These are phyloP conservation scores for Microdochium paspali DNA, from an alignment of 2,329 filamentous ascomycete species.

Conservation along the genomic window DNA sequence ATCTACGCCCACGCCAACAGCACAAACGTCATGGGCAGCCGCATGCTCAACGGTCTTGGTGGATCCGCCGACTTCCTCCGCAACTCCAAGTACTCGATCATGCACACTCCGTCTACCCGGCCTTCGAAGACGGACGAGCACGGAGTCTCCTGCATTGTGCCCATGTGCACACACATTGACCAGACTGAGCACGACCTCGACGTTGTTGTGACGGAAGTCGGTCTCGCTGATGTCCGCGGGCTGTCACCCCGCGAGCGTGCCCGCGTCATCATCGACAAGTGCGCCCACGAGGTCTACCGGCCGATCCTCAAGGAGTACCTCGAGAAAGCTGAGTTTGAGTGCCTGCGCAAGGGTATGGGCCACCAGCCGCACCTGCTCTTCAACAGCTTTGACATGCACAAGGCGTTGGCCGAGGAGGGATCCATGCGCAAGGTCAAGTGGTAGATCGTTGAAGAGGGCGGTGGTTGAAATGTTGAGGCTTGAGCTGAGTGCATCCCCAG, in stretches of 20 bases:
- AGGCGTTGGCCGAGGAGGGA: constrained; percentile 69
- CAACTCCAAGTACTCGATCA: constrained; percentile 70
- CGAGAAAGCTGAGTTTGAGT: constrained; percentile 78
- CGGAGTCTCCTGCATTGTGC: constrained; percentile 81
- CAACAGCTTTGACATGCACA: constrained; percentile 84
- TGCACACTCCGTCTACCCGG: constrained; percentile 80
- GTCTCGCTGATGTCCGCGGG: constrained; percentile 77
- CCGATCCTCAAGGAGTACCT: constrained; percentile 78
- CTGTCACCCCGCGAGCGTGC: constrained; percentile 72
- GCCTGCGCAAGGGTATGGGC: constrained; percentile 76
- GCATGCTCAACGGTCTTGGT: constrained; percentile 69
- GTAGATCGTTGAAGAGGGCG: constrained; percentile 18
- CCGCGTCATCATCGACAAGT: constrained; percentile 78
- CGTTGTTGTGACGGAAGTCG: constrained; percentile 68
- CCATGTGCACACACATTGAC: constrained; percentile 86
- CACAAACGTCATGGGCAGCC: constrained; percentile 79
- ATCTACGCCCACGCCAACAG: constrained; percentile 92
- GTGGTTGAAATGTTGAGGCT: neutral
- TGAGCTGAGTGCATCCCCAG: no score
- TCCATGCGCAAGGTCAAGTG: constrained; percentile 78
- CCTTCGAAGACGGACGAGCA: constrained; percentile 75
- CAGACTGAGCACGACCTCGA: constrained; percentile 91
- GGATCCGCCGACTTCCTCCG: constrained; percentile 67
- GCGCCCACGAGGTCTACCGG: constrained; percentile 75
- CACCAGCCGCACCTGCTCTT: constrained; percentile 84